These are phyloP conservation scores for Pistacia integerrima DNA, from an alignment of 345 rosid genomes.

Conservation along the genomic window DNA sequence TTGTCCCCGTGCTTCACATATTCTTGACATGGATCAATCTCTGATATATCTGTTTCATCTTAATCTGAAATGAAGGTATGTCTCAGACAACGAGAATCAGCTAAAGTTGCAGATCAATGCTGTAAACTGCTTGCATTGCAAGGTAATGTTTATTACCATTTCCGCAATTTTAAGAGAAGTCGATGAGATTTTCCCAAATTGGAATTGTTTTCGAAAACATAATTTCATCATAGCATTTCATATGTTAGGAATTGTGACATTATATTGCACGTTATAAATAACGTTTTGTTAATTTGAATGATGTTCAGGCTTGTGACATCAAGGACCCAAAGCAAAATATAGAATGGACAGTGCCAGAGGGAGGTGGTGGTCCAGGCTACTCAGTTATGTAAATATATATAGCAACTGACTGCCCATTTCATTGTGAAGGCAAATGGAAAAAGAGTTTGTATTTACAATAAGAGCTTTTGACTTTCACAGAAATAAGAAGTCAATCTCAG, in stretches of 20 bases:
- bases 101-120: constrained; percentile 89
- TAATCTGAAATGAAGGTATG: constrained; percentile 50
- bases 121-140: constrained; percentile 94
- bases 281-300: background rate
- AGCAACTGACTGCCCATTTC: background rate
- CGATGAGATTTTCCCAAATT: too few species aligned
- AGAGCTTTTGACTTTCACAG: background rate
- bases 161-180: too few species aligned
- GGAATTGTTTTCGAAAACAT: too few species aligned
- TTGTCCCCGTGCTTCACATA: constrained; percentile 50
- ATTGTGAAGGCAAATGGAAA: background rate
- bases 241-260: too few species aligned
- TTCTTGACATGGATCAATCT: constrained; percentile 7
- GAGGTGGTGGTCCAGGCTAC: constrained; percentile 96
- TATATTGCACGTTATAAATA: background rate
- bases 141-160: constrained; percentile 43
- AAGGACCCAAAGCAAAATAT: constrained; percentile 96
- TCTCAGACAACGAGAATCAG: constrained; percentile 64
- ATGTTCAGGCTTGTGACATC: constrained; percentile 80
- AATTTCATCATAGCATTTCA: too few species aligned
- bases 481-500: background rate
- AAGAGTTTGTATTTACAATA: background rate
- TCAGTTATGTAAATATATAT: constrained; percentile 56
- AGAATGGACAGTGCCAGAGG: constrained; percentile 95
- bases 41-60: constrained; percentile 12